Evolutionary conservation across 73 alveolate genomes (phyloP).

Genomic region (Tetrahymena elliotti): DNA sequence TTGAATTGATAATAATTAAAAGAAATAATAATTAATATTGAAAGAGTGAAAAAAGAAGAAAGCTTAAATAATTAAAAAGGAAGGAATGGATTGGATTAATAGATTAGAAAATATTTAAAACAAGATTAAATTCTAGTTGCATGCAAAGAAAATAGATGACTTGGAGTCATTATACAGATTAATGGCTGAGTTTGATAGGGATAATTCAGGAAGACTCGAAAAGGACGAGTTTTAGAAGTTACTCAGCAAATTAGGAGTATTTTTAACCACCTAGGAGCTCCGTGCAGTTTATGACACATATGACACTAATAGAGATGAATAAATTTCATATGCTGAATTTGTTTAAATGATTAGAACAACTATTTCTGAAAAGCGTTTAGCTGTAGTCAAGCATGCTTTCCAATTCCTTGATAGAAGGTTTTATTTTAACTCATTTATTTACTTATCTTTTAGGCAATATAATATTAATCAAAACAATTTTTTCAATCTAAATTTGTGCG

Average conservation of each 20-base stretch:
- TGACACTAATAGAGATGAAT: conserved; percentile 63
- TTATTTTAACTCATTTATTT: not conserved
- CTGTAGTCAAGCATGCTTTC: conserved; percentile 63
- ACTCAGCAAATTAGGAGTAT: conserved; percentile 62
- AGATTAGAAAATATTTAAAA: conserved; percentile 53
- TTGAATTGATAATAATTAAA: not conserved
- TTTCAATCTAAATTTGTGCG: too few species aligned
- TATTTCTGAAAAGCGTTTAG: conserved; percentile 56
- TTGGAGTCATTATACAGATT: conserved; percentile 28
- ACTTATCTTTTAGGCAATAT: not conserved
- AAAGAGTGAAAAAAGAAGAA: not conserved
- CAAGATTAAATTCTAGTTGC: conserved; percentile 64
- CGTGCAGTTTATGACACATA: conserved; percentile 65
- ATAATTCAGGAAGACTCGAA: conserved; percentile 59
- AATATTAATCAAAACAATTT: not conserved
- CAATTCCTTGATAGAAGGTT: conserved; percentile 44
- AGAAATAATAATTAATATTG: not conserved
- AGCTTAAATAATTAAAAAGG: not conserved
- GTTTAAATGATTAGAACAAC: conserved; percentile 53
- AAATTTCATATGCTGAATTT: conserved; percentile 63
- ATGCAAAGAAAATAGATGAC: conserved; percentile 61
- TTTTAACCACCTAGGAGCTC: conserved; percentile 64
- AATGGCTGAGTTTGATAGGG: conserved; percentile 53
- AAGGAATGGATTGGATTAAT: conserved; percentile 72
- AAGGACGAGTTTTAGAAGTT: conserved; percentile 71